Evolutionary conservation across 2,329 filamentous ascomycete genomes (phyloP), one percentile per base, ranked within the genome.

Genomic region (Ceratocystis lukuohia): DNA sequence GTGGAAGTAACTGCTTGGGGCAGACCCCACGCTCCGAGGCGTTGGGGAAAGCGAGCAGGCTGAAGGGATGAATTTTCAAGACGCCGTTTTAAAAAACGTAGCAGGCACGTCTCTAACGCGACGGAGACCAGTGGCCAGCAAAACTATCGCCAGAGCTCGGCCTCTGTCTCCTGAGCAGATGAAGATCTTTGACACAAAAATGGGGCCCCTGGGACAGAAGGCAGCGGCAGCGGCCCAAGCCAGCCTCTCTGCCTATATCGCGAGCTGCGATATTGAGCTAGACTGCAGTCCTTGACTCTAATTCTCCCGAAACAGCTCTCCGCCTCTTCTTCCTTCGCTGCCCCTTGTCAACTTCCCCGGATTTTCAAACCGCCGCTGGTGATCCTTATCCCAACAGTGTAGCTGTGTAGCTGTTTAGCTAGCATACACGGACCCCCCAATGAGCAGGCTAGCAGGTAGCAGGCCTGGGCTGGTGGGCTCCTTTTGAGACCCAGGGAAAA

Each of bases 331-430:
- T 53, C 48, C 48, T 53, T 25, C 50, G 5, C 50, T 28, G 8
- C 53, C 53, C 59, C 59, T 20, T 61, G 59, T 41, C 59, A 15
- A 62, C 44, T 62, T 62, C 61, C 61, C 61, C 61, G 41, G 61
- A 62, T 62, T 62, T 62, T 44, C 61, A 57, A 30, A 28, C 22
- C 53, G 25, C 22, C 53, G 53, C 28, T 10, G 22, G 28, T 5
- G 53, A 57, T 44, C 37, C 37, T 62, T 28, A 28, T 46, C 8
- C 37, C 37, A 62, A 20, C 61, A 44, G 28, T 30, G 5, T 5
- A 30, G 28, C 28, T 7, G 46, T 50, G n/a, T 22, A 30, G 28
- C 28, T 7, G 46, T 50, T 7, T 22, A 25, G 30, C 20, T 20
- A 61, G 8, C 59, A 41, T 20, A 62, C 20, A 44, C 59, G 20